phyloP scores from a whole-genome alignment of 1,284 basidiomycete genomes.

The Sporisorium graminicola region DNA sequence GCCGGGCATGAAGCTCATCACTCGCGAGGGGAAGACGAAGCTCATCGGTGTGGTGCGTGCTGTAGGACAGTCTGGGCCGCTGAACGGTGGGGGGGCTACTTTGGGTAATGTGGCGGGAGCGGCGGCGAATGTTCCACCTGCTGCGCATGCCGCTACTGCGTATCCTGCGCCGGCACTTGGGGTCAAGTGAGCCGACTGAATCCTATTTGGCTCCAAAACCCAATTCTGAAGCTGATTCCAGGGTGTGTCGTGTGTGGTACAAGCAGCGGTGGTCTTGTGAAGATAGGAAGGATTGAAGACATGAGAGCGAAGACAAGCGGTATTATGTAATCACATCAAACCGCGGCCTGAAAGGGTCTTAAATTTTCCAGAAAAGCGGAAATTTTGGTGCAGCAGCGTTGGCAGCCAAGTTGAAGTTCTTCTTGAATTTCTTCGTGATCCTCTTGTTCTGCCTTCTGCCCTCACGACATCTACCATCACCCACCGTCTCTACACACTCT shows the following conservation, averaged over 20 bases:
- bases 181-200: constrained; percentile 25
- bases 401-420: neutral
- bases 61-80: constrained; percentile 53
- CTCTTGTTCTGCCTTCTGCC: neutral
- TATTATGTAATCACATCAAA: constrained; percentile 32
- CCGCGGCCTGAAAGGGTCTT: constrained; percentile 13
- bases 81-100: constrained; percentile 13
- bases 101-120: constrained; percentile 1
- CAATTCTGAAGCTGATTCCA: neutral
- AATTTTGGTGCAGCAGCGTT: constrained; percentile 11
- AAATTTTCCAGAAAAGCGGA: constrained; percentile 18
- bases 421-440: neutral
- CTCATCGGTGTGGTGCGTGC: constrained; percentile 63
- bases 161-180: constrained; percentile 35
- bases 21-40: constrained; percentile 65
- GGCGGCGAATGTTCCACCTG: constrained; percentile 23
- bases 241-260: neutral
- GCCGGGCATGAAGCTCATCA: constrained; percentile 66
- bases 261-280: too few relatives aligned
- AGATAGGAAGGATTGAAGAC: too few relatives aligned
- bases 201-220: neutral
- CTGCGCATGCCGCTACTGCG: constrained; percentile 13
- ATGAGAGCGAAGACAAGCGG: too few relatives aligned
- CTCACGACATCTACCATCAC: neutral
- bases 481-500: neutral